Conservation (phyloP, 1,139 yeast genomes). For the Blastobotrys elegans region DNA sequence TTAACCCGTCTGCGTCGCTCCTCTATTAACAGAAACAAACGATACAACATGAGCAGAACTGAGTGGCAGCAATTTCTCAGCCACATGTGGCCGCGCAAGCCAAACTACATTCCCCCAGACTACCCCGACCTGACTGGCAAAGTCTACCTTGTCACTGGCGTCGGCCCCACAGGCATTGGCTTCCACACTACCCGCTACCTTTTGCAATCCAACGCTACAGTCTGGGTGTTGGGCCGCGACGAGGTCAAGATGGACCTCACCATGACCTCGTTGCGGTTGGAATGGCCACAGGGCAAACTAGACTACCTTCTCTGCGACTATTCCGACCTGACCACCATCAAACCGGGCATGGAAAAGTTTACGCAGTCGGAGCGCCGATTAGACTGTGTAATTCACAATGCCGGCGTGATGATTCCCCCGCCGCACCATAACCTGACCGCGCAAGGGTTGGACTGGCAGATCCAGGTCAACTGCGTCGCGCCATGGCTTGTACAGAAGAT, state of each 20-base stretch:
- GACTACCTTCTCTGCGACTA: constrained; percentile 37
- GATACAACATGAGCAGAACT: neutral
- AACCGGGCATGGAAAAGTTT: constrained; percentile 39
- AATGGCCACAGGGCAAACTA: constrained; percentile 25
- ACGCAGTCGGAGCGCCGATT: constrained; percentile 27
- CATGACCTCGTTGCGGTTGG: constrained; percentile 31
- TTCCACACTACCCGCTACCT: constrained; percentile 23
- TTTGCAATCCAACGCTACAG: constrained; percentile 27
- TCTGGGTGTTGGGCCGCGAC: constrained; percentile 41
- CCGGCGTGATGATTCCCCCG: constrained; percentile 14
- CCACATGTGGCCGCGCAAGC: constrained; percentile 19
- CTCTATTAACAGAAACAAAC: too few species aligned
- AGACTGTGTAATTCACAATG: constrained; percentile 30
- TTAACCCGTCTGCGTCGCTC: too few species aligned
- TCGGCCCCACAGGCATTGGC: constrained; percentile 29
- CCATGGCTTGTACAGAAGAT: constrained; percentile 46
- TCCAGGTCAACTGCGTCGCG: constrained; percentile 50
- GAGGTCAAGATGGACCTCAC: constrained; percentile 36
- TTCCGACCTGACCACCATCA: constrained; percentile 42
- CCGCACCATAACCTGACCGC: constrained; percentile 24
- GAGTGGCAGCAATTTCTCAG: constrained; percentile 9
- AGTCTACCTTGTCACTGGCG: constrained; percentile 35
- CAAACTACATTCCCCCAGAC: constrained; percentile 35
- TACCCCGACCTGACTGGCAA: constrained; percentile 43
- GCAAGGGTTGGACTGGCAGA: constrained; percentile 48